phyloP scores from a whole-genome alignment of 108 stramenopile genomes.

The Pinguiococcus pyrenoidosus region DNA sequence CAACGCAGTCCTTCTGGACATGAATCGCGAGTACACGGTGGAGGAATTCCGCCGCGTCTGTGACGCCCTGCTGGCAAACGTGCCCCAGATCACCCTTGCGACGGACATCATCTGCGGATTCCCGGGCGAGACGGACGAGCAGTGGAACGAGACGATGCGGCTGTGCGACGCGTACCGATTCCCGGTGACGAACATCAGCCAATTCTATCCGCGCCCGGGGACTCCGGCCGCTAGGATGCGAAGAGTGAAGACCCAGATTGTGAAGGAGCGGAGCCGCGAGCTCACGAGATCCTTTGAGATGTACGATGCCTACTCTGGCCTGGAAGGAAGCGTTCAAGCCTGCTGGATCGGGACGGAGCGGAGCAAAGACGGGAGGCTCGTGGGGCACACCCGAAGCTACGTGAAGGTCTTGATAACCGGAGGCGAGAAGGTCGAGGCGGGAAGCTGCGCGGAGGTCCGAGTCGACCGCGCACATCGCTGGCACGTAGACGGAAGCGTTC shows the following conservation, averaged over 20 bases:
- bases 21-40: conserved; percentile 37
- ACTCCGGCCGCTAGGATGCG: conserved; percentile 40
- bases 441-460: too few relatives aligned
- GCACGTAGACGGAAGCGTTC: too few relatives aligned
- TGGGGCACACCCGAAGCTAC: conserved; percentile 29
- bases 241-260: conserved; percentile 17
- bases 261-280: conserved; percentile 23
- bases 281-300: conserved; percentile 11
- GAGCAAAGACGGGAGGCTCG: conserved; percentile 8
- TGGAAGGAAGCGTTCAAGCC: background rate
- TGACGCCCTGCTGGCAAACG: conserved; percentile 7
- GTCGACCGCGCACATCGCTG: too few relatives aligned
- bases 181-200: conserved; percentile 19
- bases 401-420: conserved; percentile 29
- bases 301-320: conserved; percentile 9
- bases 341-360: conserved; percentile 10
- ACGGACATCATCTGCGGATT: conserved; percentile 43
- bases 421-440: too few relatives aligned
- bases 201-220: conserved; percentile 43
- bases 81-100: conserved; percentile 20
- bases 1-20: conserved; percentile 18
- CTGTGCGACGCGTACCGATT: conserved; percentile 19
- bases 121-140: conserved; percentile 29
- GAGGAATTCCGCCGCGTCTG: conserved; percentile 16
- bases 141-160: conserved; percentile 20